A percentile compares a stretch with the other conserved stretches of the same genome.
phyloP scores from a whole-genome alignment of 371 early-diverging fungal species.

The Mucor circinelloides region DNA sequence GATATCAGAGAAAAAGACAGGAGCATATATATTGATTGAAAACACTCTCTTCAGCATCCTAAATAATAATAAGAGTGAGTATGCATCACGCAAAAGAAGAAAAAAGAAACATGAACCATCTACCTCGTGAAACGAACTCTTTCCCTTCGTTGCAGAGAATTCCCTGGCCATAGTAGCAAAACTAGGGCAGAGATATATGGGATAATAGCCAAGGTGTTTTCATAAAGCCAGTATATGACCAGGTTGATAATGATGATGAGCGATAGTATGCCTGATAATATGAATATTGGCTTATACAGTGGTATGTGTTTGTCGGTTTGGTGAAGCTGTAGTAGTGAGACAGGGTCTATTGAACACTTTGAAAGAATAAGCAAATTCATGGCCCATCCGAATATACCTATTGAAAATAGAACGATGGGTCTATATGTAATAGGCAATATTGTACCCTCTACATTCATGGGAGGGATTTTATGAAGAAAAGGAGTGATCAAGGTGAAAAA shows the following conservation, averaged over 20 bases:
- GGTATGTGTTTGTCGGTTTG: constrained; percentile 38
- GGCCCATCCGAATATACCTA: constrained; percentile 82
- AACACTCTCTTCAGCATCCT: constrained; percentile 46
- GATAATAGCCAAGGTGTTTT: constrained; percentile 44
- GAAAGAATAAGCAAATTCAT: constrained; percentile 68
- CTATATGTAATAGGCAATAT: constrained; percentile 65
- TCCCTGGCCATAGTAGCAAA: constrained; percentile 59
- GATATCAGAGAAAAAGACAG: constrained; percentile 82
- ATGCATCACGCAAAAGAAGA: neutral
- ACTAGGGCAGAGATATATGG: constrained; percentile 57
- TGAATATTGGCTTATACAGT: constrained; percentile 47
- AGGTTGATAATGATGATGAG: constrained; percentile 39
- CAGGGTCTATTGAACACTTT: constrained; percentile 61
- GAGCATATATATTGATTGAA: constrained; percentile 51
- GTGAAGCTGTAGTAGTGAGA: constrained; percentile 55
- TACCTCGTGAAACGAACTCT: constrained; percentile 68
- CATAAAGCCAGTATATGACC: constrained; percentile 7
- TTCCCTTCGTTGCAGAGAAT: constrained; percentile 59
- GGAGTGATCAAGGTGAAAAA: neutral
- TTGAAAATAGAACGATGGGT: constrained; percentile 69
- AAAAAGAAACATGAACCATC: neutral
- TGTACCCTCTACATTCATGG: constrained; percentile 25
- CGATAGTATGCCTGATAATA: constrained; percentile 42
- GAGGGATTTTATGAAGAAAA: neutral
- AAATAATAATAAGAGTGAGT: neutral